Conservation (phyloP, 78 protist genomes). For the Pirum gemmata region DNA sequence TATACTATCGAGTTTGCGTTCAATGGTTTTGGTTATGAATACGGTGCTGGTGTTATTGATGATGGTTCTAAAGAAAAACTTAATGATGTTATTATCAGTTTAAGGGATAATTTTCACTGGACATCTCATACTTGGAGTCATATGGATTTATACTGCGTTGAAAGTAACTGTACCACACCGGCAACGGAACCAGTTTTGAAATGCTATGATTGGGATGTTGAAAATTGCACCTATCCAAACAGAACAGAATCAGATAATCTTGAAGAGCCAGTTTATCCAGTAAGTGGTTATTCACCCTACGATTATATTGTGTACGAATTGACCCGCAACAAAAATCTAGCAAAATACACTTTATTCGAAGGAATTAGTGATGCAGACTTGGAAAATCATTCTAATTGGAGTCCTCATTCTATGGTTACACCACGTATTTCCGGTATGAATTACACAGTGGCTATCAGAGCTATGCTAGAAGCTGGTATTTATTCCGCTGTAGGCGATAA, state of each 20-base stretch:
- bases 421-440: background rate
- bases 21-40: background rate
- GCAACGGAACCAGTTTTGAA: background rate
- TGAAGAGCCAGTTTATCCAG: too few relatives aligned
- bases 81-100: background rate
- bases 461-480: background rate
- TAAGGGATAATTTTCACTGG: slow-evolving; percentile 4
- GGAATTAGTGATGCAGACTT: background rate
- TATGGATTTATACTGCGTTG: slow-evolving; percentile 38
- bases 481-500: background rate
- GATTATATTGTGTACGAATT: too few relatives aligned
- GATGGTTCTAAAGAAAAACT: too few relatives aligned
- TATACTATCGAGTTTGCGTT: background rate
- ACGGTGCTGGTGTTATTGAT: background rate
- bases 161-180: background rate
- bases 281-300: too few relatives aligned
- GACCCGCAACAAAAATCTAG: slow-evolving; percentile 22
- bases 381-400: background rate
- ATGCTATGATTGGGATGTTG: background rate
- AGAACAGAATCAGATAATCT: too few relatives aligned
- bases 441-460: background rate
- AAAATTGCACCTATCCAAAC: too few relatives aligned
- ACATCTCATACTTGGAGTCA: slow-evolving; percentile 40
- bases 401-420: slow-evolving; percentile 1
- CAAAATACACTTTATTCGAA: background rate